These are phyloP conservation scores for Fusarium longipes DNA, from an alignment of 2,329 filamentous ascomycete genomes.

Conservation along the genomic window DNA sequence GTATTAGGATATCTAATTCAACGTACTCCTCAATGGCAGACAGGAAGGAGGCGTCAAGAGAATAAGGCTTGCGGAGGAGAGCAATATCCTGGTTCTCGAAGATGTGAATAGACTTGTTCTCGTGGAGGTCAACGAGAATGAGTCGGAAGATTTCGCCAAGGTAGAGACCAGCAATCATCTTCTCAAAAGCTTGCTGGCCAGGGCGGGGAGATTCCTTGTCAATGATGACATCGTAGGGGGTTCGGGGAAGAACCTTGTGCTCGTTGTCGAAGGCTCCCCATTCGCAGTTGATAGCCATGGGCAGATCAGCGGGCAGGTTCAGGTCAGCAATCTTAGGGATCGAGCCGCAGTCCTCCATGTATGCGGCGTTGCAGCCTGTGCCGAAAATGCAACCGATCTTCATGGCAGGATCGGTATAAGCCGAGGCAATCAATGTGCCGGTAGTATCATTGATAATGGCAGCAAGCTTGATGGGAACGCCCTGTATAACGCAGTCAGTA, in stretches of 20 bases:
- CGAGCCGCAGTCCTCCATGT: slow-evolving; percentile 92
- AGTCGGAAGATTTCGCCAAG: slow-evolving; percentile 95
- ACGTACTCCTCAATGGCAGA: slow-evolving; percentile 88
- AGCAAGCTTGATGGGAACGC: slow-evolving; percentile 90
- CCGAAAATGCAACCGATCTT: slow-evolving; percentile 98
- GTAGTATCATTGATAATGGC: slow-evolving; percentile 98
- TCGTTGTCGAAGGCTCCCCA: slow-evolving; percentile 98
- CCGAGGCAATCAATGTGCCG: slow-evolving; percentile 93
- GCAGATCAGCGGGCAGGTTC: slow-evolving; percentile 84
- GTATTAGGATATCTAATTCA: not conserved
- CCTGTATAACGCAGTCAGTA: slow-evolving; percentile 59
- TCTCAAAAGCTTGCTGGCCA: slow-evolving; percentile 95
- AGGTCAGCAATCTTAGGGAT: slow-evolving; percentile 94
- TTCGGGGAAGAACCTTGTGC: slow-evolving; percentile 85
- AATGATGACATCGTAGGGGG: slow-evolving; percentile 86
- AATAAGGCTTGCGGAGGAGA: slow-evolving; percentile 86
- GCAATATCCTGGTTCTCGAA: slow-evolving; percentile 87
- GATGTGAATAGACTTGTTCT: slow-evolving; percentile 78
- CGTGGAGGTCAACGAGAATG: slow-evolving; percentile 84
- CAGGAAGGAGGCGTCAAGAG: slow-evolving; percentile 91
- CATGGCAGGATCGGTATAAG: slow-evolving; percentile 94
- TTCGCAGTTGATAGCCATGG: slow-evolving; percentile 97
- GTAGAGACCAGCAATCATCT: slow-evolving; percentile 97
- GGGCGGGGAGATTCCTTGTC: slow-evolving; percentile 93
- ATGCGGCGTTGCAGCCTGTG: slow-evolving; percentile 97